Base-by-base conservation (phyloP, 2,329 filamentous ascomycete genomes). In the Fusarium sp. region DNA sequence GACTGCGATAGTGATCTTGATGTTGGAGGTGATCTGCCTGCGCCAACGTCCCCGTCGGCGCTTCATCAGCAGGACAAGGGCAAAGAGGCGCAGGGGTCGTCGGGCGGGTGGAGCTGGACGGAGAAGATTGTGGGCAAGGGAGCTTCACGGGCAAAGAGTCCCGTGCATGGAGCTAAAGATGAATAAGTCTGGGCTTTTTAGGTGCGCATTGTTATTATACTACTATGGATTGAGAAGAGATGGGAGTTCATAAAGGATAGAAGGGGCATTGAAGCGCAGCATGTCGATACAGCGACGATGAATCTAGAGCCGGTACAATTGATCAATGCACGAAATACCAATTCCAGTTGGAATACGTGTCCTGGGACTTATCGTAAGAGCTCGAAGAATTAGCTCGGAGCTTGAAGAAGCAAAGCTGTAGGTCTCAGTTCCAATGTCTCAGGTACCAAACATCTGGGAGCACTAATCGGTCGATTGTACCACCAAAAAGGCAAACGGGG, bases 91-190 rank as follows among this genome's bases (percentile, higher is more conserved):
- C 69, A 74, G 64, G 69, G 68, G 65, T 58, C 73, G 29, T 59
- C 66, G 41, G 73, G 75, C 16, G 76, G 77, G 18, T 88, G 86
- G 86, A 87, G 84, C 73, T 88, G 86, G 86, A 84, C 85, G 10
- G 86, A 88, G 79, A 86, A 86, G 78, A 88, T 88, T 79, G 86
- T 85, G 19, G 86, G 86, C 23, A 86, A 82, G 74, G 79, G 81
- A 37, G 73, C 63, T 51, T 64, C 59, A n/a, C 77, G 78, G 46
- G 69, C 74, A 6, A 79, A 78, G 75, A 82, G 78, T 62, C 79
- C 75, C 61, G 69, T 63, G 59, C 68, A 65, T 48, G 73, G 44
- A 61, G 49, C 52, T 76, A 63, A 71, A 29, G 62, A 49, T 57
- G 55, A 63, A 41, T 23, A 31, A 37, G 57, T 25, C 46, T 41